These are phyloP conservation scores for Fusarium oxysporum DNA, from an alignment of 2,329 filamentous ascomycete species.

Conservation along the genomic window DNA sequence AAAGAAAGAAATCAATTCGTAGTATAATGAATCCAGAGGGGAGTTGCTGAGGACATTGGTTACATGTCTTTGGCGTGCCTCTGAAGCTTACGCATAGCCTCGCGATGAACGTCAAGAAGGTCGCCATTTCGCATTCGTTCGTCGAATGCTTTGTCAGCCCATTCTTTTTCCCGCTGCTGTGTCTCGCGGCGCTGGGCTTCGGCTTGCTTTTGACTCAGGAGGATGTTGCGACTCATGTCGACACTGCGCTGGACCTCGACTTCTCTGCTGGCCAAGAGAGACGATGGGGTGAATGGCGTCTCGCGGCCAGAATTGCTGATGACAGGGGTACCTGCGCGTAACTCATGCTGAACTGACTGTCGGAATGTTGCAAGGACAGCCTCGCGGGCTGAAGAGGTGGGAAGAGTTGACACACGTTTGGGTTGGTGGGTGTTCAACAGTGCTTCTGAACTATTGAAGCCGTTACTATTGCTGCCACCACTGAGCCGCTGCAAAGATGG, in stretches of 20 bases:
- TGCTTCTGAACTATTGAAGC: conserved; percentile 42
- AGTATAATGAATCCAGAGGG: neutral
- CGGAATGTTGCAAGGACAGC: conserved; percentile 75
- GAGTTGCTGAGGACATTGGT: neutral
- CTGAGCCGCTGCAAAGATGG: conserved; percentile 39
- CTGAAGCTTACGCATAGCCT: conserved; percentile 86
- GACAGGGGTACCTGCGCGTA: conserved; percentile 58
- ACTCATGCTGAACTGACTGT: conserved; percentile 71
- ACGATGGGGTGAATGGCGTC: conserved; percentile 52
- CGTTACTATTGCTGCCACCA: conserved; percentile 47
- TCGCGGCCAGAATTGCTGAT: conserved; percentile 52
- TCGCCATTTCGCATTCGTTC: conserved; percentile 81
- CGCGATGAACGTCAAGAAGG: conserved; percentile 80
- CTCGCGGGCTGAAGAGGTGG: conserved; percentile 61
- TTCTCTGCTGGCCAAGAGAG: conserved; percentile 52
- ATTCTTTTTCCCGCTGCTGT: conserved; percentile 67
- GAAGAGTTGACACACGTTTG: conserved; percentile 58
- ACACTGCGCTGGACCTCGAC: conserved; percentile 60
- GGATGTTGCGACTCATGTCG: conserved; percentile 64
- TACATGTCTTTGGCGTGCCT: conserved; percentile 52
- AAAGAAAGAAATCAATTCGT: conserved; percentile 16
- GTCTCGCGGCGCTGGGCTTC: conserved; percentile 70
- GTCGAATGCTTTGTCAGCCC: conserved; percentile 73
- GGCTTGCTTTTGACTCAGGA: conserved; percentile 73
- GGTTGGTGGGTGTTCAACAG: conserved; percentile 68